Evolutionary conservation across 139 green algal species (phyloP).

Genomic region (Picochlorum sp.): DNA sequence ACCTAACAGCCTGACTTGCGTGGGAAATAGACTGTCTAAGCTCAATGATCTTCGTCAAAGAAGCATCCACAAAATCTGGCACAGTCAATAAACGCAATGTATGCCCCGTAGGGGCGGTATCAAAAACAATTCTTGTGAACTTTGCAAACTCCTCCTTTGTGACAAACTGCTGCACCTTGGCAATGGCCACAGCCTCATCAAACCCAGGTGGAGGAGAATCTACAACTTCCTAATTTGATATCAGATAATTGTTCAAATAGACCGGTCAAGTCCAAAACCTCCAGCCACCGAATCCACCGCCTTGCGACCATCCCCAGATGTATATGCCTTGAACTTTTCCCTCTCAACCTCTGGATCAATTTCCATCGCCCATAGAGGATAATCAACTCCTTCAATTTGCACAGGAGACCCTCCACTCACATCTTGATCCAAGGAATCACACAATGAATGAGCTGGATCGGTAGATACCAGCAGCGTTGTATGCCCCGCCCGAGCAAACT

Average conservation of each 20-base stretch:
- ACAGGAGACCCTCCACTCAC: slow-evolving; percentile 84
- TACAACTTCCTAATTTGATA: slow-evolving; percentile 87
- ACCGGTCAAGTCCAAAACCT: slow-evolving; percentile 72
- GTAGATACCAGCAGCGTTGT: slow-evolving; percentile 92
- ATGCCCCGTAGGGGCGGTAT: slow-evolving; percentile 95
- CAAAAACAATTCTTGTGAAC: slow-evolving; percentile 96
- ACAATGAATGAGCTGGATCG: slow-evolving; percentile 92
- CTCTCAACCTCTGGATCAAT: slow-evolving; percentile 74
- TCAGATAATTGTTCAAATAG: slow-evolving; percentile 75
- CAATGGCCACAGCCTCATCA: slow-evolving; percentile 88
- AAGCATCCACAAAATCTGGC: slow-evolving; percentile 78
- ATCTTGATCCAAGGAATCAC: slow-evolving; percentile 90
- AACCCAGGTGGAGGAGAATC: slow-evolving; percentile 91
- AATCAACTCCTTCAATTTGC: slow-evolving; percentile 74
- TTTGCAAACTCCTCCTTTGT: slow-evolving; percentile 78
- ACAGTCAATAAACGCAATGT: slow-evolving; percentile 82
- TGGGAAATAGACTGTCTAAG: slow-evolving; percentile 62
- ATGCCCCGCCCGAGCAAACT: slow-evolving; percentile 77
- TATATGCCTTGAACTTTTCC: slow-evolving; percentile 47
- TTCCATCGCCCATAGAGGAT: slow-evolving; percentile 89
- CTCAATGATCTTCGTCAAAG: slow-evolving; percentile 62
- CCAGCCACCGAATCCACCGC: slow-evolving; percentile 61
- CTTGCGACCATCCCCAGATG: slow-evolving; percentile 27
- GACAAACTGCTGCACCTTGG: slow-evolving; percentile 93
- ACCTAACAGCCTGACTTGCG: slow-evolving; percentile 45